Conservation (phyloP, 768 basidiomycete genomes). For the Termitomyces sp. region DNA sequence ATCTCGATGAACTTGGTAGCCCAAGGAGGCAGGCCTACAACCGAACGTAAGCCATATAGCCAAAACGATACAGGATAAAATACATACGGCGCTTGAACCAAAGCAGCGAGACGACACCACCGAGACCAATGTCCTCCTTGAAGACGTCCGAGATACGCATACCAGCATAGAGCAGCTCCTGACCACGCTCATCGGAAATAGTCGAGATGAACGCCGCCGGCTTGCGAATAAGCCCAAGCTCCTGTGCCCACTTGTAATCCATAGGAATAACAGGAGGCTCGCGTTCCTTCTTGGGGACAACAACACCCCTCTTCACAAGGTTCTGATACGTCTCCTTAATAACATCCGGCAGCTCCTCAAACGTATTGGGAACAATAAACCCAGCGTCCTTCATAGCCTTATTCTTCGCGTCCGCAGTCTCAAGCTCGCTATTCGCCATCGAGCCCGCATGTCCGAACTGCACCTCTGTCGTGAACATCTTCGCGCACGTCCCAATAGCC, state of each 20-base stretch:
- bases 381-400: slow-evolving; percentile 90
- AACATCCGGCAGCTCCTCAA: slow-evolving; percentile 90
- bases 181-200: slow-evolving; percentile 98
- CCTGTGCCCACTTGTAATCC: slow-evolving; percentile 99
- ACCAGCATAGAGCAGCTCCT: slow-evolving; percentile 97
- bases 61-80: slow-evolving; percentile 14
- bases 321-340: slow-evolving; percentile 82
- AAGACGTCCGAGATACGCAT: slow-evolving; percentile 99
- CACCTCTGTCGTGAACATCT: slow-evolving; percentile 99
- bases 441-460: slow-evolving; percentile 99
- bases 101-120: slow-evolving; percentile 92
- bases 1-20: slow-evolving; percentile 99
- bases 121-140: slow-evolving; percentile 94
- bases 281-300: slow-evolving; percentile 72
- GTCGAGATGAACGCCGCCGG: slow-evolving; percentile 99
- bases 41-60: background rate
- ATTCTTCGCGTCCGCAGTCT: slow-evolving; percentile 99
- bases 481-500: slow-evolving; percentile 99
- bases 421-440: slow-evolving; percentile 96
- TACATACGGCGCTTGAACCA: slow-evolving; percentile 92
- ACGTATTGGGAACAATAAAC: slow-evolving; percentile 95
- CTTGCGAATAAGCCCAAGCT: slow-evolving; percentile 97
- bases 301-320: slow-evolving; percentile 67
- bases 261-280: slow-evolving; percentile 98
- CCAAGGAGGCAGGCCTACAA: slow-evolving; percentile 70